These are phyloP conservation scores for Ochromonas danica DNA, from an alignment of 108 stramenopile genomes.

Conservation along the genomic window DNA sequence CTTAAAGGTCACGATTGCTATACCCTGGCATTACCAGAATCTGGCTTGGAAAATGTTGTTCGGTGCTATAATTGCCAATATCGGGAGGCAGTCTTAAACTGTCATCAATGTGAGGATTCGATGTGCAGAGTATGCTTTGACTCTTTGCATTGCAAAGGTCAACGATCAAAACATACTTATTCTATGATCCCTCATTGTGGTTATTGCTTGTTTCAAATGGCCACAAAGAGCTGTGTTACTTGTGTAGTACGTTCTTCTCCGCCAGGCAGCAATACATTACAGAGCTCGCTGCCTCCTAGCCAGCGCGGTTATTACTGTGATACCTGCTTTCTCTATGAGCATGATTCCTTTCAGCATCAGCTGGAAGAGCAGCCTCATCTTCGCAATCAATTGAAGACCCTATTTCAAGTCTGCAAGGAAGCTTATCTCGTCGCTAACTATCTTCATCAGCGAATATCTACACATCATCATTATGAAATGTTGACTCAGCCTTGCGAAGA, in stretches of 20 bases:
- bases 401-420: not conserved
- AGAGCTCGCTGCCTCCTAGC: not conserved
- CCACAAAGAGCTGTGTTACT: slow-evolving; percentile 8
- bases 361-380: not conserved
- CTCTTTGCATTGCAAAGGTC: slow-evolving; percentile 28
- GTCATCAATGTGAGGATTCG: slow-evolving; percentile 26
- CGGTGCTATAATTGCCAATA: not conserved
- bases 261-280: not conserved
- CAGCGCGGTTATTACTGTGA: slow-evolving; percentile 19
- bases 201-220: slow-evolving; percentile 2
- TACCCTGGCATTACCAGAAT: not conserved
- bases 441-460: not conserved
- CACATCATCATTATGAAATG: not conserved
- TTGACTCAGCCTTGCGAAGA: slow-evolving; percentile 37
- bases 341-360: not conserved
- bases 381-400: not conserved
- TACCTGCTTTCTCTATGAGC: slow-evolving; percentile 2
- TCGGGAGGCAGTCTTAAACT: not conserved
- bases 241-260: not conserved
- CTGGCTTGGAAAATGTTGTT: not conserved
- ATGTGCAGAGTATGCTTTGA: slow-evolving; percentile 14
- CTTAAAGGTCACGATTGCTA: not conserved
- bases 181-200: not conserved
- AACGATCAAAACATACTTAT: not conserved
- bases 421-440: not conserved